Conservation (phyloP, 345 rosid species). For the Ceriops tagal region DNA sequence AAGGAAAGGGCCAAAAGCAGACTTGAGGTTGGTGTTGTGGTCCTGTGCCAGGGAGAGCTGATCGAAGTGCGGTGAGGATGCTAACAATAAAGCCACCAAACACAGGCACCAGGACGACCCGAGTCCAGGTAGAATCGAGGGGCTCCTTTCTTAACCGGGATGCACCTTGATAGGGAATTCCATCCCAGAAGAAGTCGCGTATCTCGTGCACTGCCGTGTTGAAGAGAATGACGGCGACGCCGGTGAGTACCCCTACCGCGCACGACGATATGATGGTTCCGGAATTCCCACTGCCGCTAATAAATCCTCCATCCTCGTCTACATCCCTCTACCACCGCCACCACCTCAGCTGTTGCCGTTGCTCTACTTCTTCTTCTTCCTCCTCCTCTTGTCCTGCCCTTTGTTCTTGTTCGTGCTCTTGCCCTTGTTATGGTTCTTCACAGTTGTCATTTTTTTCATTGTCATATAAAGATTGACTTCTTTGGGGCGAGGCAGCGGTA, state of each 20-base stretch:
- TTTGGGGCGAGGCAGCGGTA: too few species aligned
- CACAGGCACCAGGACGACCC: constrained; percentile 69
- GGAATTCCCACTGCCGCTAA: constrained; percentile 21
- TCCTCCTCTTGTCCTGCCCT: not conserved
- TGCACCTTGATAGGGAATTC: constrained; percentile 78
- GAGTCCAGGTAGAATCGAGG: constrained; percentile 47
- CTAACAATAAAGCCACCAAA: constrained; percentile 71
- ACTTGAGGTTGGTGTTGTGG: constrained; percentile 12
- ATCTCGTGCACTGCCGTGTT: constrained; percentile 68
- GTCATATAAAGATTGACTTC: too few species aligned
- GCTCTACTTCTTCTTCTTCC: not conserved
- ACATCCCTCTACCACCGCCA: not conserved
- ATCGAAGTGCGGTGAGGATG: constrained; percentile 43
- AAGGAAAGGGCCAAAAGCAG: constrained; percentile 52
- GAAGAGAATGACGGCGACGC: constrained; percentile 75
- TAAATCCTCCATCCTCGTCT: not conserved
- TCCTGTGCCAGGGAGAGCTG: constrained; percentile 14
- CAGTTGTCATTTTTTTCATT: too few species aligned
- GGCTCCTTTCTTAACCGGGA: constrained; percentile 80
- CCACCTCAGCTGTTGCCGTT: not conserved
- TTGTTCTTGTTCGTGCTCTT: not conserved
- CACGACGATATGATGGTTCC: constrained; percentile 50
- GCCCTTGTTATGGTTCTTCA: too few species aligned
- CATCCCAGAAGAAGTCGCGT: constrained; percentile 88
- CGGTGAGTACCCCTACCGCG: constrained; percentile 69